Evolutionary conservation across 345 rosid genomes (phyloP), one percentile per base, ranked within the genome.

Genomic region (Ceriops tagal): DNA sequence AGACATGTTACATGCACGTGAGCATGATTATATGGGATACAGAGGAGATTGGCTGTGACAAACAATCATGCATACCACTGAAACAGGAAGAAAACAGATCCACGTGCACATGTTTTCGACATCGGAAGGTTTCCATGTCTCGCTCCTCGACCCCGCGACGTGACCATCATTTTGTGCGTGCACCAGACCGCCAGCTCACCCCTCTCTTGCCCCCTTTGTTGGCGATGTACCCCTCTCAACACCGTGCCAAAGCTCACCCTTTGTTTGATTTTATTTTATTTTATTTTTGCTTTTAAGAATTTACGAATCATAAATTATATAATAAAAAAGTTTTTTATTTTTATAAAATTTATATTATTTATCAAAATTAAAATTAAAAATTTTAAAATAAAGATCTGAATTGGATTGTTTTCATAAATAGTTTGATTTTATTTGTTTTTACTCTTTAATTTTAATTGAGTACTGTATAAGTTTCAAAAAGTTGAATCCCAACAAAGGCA

Each of bases 121-220:
- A 30, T 46, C 16, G n/a, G 19, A 1, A 5, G 47, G 62, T 39
- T 21, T 21, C 65, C 24, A 3, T 35, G 5, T 49, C 53, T 16
- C 51, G n/a, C 24, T 37, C 10, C 3, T 15, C 58, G 2, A 22
- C 6, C 67, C 65, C 78, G 68, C 75, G 74, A 76, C 72, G 77
- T 74, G 66, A 53, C 71, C 77, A 71, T 79, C 79, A 65, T 76
- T 70, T 73, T 32, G 65, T 62, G 76, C 62, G 65, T 62, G 78
- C 82, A 75, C 75, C 71, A 69, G 66, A 16, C 19, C 47, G 0
- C 52, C 59, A 5, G 39, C 63, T 15, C 32, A 18, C 22, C 37
- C 21, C 43, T 18, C 27, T 16, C 6, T 16, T 39, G 27, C 51
- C 1, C 10, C 16, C 57, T 43, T 13, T 13, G 49, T 43, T 43